phyloP scores from a whole-genome alignment of 495 filamentous ascomycete genomes.

The Mycothermus thermophilus region DNA sequence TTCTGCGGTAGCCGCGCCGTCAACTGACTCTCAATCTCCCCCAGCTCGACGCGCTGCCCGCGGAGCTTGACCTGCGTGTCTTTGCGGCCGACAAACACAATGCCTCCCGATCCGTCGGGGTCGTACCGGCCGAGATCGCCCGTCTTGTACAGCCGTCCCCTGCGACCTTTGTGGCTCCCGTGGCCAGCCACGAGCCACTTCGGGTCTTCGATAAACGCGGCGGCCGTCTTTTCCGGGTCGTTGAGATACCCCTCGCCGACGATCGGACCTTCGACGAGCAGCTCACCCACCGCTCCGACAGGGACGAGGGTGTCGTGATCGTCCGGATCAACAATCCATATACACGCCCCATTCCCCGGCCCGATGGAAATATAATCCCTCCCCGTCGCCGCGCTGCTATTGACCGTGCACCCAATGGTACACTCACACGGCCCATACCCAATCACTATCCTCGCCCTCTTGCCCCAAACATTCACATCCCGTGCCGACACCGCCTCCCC shows the following conservation, averaged over 20 bases:
- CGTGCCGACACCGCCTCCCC: constrained; percentile 12
- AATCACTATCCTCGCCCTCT: constrained; percentile 30
- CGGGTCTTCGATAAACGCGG: constrained; percentile 34
- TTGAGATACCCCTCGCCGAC: constrained; percentile 41
- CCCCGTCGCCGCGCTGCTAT: constrained; percentile 30
- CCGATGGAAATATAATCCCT: constrained; percentile 17
- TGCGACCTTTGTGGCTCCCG: not conserved
- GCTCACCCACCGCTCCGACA: constrained; percentile 33
- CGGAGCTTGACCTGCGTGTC: constrained; percentile 27
- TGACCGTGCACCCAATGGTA: constrained; percentile 32
- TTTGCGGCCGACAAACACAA: constrained; percentile 21
- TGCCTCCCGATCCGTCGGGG: constrained; percentile 30
- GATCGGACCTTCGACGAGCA: constrained; percentile 32
- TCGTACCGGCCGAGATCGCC: constrained; percentile 36
- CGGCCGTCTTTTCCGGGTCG: constrained; percentile 37
- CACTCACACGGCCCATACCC: constrained; percentile 43
- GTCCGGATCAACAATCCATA: constrained; percentile 21
- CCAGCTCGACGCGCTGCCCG: constrained; percentile 26
- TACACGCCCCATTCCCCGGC: constrained; percentile 11
- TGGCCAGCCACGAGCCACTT: constrained; percentile 22
- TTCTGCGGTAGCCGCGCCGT: constrained; percentile 5
- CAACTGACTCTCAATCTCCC: constrained; percentile 23
- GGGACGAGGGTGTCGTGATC: constrained; percentile 22
- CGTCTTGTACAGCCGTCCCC: constrained; percentile 20
- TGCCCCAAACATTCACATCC: constrained; percentile 10